These are phyloP conservation scores for Suillus placidus DNA, from an alignment of 768 basidiomycete species.

Conservation along the genomic window DNA sequence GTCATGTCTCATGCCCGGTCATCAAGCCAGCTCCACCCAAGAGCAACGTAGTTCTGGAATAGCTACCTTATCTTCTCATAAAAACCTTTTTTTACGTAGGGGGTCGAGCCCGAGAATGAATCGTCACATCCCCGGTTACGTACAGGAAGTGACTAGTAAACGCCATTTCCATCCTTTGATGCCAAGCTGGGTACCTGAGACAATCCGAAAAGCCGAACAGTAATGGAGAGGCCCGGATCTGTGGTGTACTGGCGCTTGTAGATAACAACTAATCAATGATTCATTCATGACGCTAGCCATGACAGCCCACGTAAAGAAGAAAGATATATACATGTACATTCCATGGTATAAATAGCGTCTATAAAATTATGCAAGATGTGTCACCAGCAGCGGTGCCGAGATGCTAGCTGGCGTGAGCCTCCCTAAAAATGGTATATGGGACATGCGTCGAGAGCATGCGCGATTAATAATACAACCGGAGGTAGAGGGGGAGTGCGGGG, in stretches of 20 bases:
- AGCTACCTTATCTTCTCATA: background rate
- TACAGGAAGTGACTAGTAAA: background rate
- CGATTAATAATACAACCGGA: background rate
- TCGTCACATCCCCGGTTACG: background rate
- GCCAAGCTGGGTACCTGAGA: background rate
- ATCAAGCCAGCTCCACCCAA: background rate
- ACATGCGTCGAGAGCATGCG: background rate
- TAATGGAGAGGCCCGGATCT: too few species aligned
- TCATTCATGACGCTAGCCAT: too few species aligned
- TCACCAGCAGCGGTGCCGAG: background rate
- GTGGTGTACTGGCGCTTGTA: too few species aligned
- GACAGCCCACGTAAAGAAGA: too few species aligned
- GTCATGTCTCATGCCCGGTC: background rate
- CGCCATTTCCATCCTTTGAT: too few species aligned
- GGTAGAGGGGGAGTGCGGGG: background rate
- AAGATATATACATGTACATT: background rate
- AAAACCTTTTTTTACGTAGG: conserved; percentile 1
- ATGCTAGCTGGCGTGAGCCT: background rate
- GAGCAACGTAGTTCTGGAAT: too few species aligned
- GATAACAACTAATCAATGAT: background rate
- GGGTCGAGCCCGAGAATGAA: too few species aligned
- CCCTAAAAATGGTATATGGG: background rate
- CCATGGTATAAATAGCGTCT: background rate
- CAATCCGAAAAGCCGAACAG: background rate
- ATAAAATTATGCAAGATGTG: background rate